Percentiles rank a stretch among this genome's conserved stretches.
Conservation (phyloP, 371 early-diverging fungal genomes). For the Mucor circinelloides region DNA sequence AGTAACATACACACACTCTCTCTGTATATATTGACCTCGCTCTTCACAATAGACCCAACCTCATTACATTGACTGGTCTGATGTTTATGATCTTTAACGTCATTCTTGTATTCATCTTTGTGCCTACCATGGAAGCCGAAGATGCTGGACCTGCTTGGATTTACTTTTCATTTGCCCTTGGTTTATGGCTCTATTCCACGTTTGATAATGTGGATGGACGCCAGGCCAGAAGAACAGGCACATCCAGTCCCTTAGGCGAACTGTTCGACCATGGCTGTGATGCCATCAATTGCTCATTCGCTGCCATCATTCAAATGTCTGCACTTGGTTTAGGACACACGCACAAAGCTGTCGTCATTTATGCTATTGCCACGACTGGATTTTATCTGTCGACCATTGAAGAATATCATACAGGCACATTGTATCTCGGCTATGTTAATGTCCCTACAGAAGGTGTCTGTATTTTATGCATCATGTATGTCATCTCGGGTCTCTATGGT, state of each 20-base stretch:
- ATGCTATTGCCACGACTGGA: slow-evolving; percentile 67
- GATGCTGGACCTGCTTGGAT: slow-evolving; percentile 44
- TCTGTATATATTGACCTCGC: too few relatives aligned
- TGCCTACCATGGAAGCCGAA: slow-evolving; percentile 40
- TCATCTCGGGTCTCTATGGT: slow-evolving; percentile 69
- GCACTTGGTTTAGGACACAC: slow-evolving; percentile 80
- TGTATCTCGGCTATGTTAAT: slow-evolving; percentile 91
- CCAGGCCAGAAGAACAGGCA: slow-evolving; percentile 94
- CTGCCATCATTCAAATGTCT: slow-evolving; percentile 80
- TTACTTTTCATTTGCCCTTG: slow-evolving; percentile 73
- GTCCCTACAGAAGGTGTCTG: slow-evolving; percentile 96
- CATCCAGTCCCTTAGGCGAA: slow-evolving; percentile 95
- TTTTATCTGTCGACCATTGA: slow-evolving; percentile 97
- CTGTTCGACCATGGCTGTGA: slow-evolving; percentile 94
- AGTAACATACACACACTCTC: neutral
- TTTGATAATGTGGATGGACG: slow-evolving; percentile 98
- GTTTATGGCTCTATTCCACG: slow-evolving; percentile 93
- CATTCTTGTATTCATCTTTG: slow-evolving; percentile 56
- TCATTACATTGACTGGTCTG: slow-evolving; percentile 95
- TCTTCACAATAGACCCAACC: slow-evolving; percentile 78
- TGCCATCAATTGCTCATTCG: slow-evolving; percentile 88
- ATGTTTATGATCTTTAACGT: slow-evolving; percentile 84
- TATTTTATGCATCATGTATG: slow-evolving; percentile 64
- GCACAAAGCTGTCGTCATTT: slow-evolving; percentile 61
- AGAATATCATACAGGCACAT: slow-evolving; percentile 91